Conservation (phyloP, 768 basidiomycete species). For the Collybia mongolica region DNA sequence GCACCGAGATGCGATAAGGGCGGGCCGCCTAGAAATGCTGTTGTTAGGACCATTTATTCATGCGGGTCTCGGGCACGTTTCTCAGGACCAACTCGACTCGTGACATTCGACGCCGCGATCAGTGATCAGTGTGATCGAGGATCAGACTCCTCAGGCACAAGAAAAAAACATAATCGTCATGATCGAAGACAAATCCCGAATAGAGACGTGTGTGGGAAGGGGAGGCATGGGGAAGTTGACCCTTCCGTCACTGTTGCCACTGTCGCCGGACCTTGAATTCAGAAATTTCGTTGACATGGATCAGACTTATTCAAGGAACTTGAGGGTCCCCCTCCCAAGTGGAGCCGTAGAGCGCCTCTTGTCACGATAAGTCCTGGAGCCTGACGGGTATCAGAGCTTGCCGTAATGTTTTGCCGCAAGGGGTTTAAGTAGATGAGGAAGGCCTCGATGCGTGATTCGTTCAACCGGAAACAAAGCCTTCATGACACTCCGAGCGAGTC, state of each 20-base stretch:
- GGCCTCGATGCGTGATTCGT: conserved; percentile 16
- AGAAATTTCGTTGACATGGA: conserved; percentile 2
- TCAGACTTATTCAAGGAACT: background rate
- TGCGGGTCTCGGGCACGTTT: conserved; percentile 32
- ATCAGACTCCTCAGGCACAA: conserved; percentile 30
- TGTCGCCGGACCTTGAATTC: conserved; percentile 8
- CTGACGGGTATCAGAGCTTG: conserved; percentile 6
- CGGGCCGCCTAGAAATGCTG: conserved; percentile 17
- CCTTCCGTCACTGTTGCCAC: conserved; percentile 7
- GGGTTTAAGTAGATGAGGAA: background rate
- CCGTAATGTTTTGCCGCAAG: conserved; percentile 3
- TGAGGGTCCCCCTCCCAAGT: background rate
- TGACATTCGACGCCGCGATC: conserved; percentile 32
- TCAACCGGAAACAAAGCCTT: conserved; percentile 8
- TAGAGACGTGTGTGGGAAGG: conserved; percentile 5
- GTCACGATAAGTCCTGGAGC: background rate
- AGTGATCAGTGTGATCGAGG: conserved; percentile 26
- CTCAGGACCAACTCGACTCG: conserved; percentile 26
- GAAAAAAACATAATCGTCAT: conserved; percentile 26
- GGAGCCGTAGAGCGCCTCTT: conserved; percentile 7
- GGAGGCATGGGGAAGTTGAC: conserved; percentile 5
- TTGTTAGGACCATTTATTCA: conserved; percentile 20
- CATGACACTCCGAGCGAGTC: conserved; percentile 6
- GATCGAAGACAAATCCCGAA: conserved; percentile 31
- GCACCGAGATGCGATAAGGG: conserved; percentile 32